Percentiles rank a stretch among this genome's conserved stretches.
Evolutionary conservation across 2,329 filamentous ascomycete genomes (phyloP).

Genomic region (Rosellinia necatrix): DNA sequence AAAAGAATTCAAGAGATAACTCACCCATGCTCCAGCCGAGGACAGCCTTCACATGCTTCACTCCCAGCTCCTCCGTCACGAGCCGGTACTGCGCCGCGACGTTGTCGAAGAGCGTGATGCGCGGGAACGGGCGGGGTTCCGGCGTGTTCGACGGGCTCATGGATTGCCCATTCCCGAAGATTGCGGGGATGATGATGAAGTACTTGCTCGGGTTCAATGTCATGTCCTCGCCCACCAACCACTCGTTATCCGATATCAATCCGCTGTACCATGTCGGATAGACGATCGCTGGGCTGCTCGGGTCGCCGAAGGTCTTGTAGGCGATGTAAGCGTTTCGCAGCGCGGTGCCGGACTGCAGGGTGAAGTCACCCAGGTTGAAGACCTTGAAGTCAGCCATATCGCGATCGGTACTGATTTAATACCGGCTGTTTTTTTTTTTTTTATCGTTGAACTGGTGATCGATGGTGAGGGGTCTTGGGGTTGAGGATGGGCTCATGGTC

Average conservation of each 20-base stretch:
- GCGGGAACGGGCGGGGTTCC: slow-evolving; percentile 61
- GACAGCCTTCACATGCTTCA: slow-evolving; percentile 65
- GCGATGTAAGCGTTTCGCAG: slow-evolving; percentile 70
- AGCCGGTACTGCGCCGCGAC: slow-evolving; percentile 69
- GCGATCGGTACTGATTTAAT: neutral
- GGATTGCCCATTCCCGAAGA: slow-evolving; percentile 72
- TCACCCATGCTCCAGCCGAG: slow-evolving; percentile 69
- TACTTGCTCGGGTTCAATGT: slow-evolving; percentile 59
- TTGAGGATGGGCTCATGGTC: no score
- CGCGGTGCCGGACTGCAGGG: slow-evolving; percentile 65
- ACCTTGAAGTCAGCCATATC: slow-evolving; percentile 16
- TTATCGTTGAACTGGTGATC: no score
- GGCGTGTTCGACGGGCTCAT: slow-evolving; percentile 68
- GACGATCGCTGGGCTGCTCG: slow-evolving; percentile 66
- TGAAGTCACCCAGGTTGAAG: slow-evolving; percentile 67
- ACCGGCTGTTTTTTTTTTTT: neutral
- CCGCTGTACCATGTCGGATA: slow-evolving; percentile 75
- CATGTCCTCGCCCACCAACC: slow-evolving; percentile 71
- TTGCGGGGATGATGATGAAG: slow-evolving; percentile 69
- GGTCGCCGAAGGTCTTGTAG: slow-evolving; percentile 75
- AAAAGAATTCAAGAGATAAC: neutral
- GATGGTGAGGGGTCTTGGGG: no score
- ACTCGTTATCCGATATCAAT: slow-evolving; percentile 72
- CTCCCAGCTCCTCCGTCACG: slow-evolving; percentile 64
- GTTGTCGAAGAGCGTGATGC: slow-evolving; percentile 70